Conservation (phyloP, 768 basidiomycete genomes). For the Lentinula lateritia region DNA sequence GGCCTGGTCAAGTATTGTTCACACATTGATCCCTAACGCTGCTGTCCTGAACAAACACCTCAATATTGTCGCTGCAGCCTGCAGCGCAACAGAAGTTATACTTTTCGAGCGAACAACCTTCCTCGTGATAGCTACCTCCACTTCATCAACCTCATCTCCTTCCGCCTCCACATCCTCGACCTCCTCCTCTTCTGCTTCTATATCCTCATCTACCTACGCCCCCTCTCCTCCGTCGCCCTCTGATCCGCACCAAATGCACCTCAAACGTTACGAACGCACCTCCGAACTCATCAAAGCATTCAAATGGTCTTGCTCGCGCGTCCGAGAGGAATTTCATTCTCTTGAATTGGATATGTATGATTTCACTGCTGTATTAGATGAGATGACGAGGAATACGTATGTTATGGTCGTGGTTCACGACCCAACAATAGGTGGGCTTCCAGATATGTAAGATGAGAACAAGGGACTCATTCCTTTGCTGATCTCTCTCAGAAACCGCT, state of each 20-base stretch:
- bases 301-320: constrained; percentile 83
- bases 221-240: constrained; percentile 4
- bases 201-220: constrained; percentile 13
- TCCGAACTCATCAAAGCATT: constrained; percentile 95
- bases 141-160: constrained; percentile 23
- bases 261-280: constrained; percentile 79
- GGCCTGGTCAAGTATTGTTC: constrained; percentile 99
- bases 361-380: constrained; percentile 87
- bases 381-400: constrained; percentile 91
- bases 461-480: neutral
- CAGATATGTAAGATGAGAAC: neutral
- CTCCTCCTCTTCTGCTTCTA: constrained; percentile 21
- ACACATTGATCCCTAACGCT: constrained; percentile 93
- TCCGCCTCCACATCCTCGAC: constrained; percentile 22
- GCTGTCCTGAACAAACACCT: constrained; percentile 85
- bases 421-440: constrained; percentile 67
- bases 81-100: constrained; percentile 89
- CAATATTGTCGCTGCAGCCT: constrained; percentile 78
- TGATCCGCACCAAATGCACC: constrained; percentile 43
- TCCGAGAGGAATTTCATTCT: constrained; percentile 80
- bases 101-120: constrained; percentile 97
- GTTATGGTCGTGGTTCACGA: constrained; percentile 87
- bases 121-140: constrained; percentile 89
- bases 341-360: constrained; percentile 83
- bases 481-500: constrained; percentile 61